Percentiles rank a stretch among this genome's conserved stretches.
These are phyloP conservation scores for Saturnispora saitoi DNA, from an alignment of 805 yeast species.

Conservation along the genomic window DNA sequence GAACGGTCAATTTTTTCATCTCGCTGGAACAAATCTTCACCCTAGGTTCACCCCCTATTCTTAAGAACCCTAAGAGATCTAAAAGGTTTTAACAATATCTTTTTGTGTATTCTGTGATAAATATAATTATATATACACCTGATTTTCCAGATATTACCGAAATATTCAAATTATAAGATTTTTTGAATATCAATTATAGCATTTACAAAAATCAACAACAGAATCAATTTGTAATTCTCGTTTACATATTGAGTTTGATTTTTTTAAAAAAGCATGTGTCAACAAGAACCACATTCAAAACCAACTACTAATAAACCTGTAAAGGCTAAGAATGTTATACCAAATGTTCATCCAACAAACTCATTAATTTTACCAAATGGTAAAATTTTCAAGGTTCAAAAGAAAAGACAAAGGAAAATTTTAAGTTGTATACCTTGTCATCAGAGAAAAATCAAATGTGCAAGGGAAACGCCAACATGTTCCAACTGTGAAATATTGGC, in stretches of 20 bases:
- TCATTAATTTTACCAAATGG: slow-evolving; percentile 23
- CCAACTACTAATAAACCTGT: not conserved
- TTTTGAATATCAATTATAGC: not conserved
- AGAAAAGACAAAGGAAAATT: slow-evolving; percentile 51
- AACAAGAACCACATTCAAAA: not conserved
- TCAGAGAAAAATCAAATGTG: slow-evolving; percentile 59
- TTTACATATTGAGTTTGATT: not conserved
- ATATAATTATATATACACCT: not conserved
- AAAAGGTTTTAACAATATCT: not conserved
- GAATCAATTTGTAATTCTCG: not conserved
- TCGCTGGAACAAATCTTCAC: not conserved
- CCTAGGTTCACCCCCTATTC: not conserved
- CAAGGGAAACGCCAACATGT: slow-evolving; percentile 52
- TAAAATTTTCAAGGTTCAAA: slow-evolving; percentile 51
- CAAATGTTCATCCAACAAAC: slow-evolving; percentile 20
- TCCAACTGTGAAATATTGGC: slow-evolving; percentile 38
- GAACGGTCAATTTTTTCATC: not conserved
- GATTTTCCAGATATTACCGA: no score
- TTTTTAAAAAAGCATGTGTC: not conserved
- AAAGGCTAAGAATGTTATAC: slow-evolving; percentile 14
- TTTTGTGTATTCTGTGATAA: not conserved
- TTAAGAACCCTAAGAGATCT: not conserved
- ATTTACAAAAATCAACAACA: not conserved
- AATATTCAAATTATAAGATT: no score
- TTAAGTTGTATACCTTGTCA: slow-evolving; percentile 56